These are phyloP conservation scores for Cutaneotrichosporon sp. DNA, from an alignment of 1,284 basidiomycete genomes.

Conservation along the genomic window DNA sequence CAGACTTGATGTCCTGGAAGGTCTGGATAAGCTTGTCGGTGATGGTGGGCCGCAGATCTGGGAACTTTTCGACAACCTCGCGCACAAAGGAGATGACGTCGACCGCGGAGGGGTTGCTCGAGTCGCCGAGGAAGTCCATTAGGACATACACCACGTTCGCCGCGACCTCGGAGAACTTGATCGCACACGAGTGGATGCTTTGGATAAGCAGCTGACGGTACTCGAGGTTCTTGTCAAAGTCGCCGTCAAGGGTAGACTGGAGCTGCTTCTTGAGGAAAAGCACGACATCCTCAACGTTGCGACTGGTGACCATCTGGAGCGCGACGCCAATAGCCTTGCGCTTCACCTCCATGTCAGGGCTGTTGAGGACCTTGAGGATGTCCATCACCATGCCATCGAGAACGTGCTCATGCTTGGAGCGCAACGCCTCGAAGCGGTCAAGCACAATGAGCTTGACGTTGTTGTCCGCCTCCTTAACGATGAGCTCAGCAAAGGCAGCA, in stretches of 20 bases:
- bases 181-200: slow-evolving; percentile 92
- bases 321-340: slow-evolving; percentile 87
- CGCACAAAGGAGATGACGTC: slow-evolving; percentile 95
- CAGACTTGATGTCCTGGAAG: slow-evolving; percentile 86
- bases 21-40: slow-evolving; percentile 81
- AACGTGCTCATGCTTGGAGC: slow-evolving; percentile 83
- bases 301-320: slow-evolving; percentile 86
- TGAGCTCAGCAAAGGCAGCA: slow-evolving; percentile 79
- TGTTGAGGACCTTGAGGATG: slow-evolving; percentile 70
- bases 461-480: slow-evolving; percentile 95
- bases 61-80: slow-evolving; percentile 98
- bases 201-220: slow-evolving; percentile 96
- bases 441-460: slow-evolving; percentile 99
- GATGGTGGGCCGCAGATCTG: slow-evolving; percentile 74
- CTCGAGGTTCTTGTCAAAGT: slow-evolving; percentile 72
- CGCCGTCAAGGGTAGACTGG: slow-evolving; percentile 83
- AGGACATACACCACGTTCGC: slow-evolving; percentile 93
- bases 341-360: slow-evolving; percentile 94
- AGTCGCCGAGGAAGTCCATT: slow-evolving; percentile 97
- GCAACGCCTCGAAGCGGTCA: slow-evolving; percentile 79
- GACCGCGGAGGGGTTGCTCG: slow-evolving; percentile 88
- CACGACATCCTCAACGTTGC: slow-evolving; percentile 98
- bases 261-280: slow-evolving; percentile 97
- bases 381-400: slow-evolving; percentile 94
- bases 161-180: slow-evolving; percentile 97